Conservation (phyloP, 495 filamentous ascomycete genomes). For the Podospora bellae-mahoneyi region DNA sequence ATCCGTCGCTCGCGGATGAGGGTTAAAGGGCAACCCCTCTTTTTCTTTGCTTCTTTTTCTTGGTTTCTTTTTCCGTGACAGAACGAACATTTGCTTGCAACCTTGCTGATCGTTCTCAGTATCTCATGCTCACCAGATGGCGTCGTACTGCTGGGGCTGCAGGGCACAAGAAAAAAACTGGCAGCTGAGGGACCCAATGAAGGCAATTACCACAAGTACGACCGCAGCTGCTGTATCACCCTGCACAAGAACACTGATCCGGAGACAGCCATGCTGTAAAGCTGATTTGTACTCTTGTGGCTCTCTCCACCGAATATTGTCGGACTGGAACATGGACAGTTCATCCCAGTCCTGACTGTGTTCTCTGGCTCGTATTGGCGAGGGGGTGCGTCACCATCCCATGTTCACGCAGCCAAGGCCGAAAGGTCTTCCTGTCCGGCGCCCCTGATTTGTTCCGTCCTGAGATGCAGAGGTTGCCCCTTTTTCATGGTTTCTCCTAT, state of each 20-base stretch:
- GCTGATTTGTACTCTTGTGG: conserved; percentile 3
- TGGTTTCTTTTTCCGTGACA: neutral
- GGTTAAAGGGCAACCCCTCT: neutral
- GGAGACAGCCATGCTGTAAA: conserved; percentile 15
- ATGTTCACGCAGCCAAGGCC: neutral
- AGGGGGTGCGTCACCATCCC: neutral
- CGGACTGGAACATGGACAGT: neutral
- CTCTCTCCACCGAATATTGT: conserved; percentile 11
- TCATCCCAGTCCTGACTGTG: neutral
- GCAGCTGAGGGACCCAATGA: conserved; percentile 1
- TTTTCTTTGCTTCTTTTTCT: conserved; percentile 1
- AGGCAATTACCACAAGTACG: conserved; percentile 10
- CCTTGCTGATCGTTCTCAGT: neutral
- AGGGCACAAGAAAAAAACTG: neutral
- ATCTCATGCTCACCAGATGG: neutral
- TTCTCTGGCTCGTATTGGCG: conserved; percentile 1
- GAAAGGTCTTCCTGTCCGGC: neutral
- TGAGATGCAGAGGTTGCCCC: neutral
- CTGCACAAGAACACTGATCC: conserved; percentile 12
- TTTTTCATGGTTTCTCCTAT: neutral
- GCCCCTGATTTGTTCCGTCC: neutral
- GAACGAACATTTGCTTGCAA: neutral
- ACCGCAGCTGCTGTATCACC: conserved; percentile 11
- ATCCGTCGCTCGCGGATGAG: conserved; percentile 1
- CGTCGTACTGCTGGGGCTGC: conserved; percentile 1